Evolutionary conservation across 345 rosid species (phyloP), one percentile per base, ranked within the genome.

Genomic region (Populus tremula): DNA sequence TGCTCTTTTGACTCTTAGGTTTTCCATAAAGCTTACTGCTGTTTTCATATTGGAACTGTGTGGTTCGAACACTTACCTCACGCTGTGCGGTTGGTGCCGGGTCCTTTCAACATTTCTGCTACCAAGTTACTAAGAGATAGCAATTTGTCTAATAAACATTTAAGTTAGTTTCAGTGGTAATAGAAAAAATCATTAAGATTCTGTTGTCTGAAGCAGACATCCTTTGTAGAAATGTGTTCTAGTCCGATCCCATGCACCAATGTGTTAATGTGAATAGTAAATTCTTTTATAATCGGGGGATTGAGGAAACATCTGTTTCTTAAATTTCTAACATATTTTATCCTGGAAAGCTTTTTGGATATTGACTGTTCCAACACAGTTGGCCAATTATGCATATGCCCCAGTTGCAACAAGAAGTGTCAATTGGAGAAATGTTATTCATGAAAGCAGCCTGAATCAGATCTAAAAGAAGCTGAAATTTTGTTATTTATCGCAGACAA

Each of bases 401-500:
- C 5, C 16, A n/a, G 29, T 59, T 23, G 64, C 29, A 59, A 23
- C 29, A 59, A 59, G 29, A 59, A 59, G 4, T 7, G 64, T 59
- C 64, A 23, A 3, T 23, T 23, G 12, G 29, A 59, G 4, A 56
- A 12, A 47, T 47, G 53, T 47, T 14, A 47, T 14, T 47, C 6
- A 47, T 56, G 14, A 9, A 59, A 59, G 25, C 25, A 59, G 11
- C 64, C 6, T 59, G 64, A 10, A 59, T 10, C 64, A 59, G 64
- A 59, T 23, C 27, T 23, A 23, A 1, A 59, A 59, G 64, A 59
- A 4, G 11, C 20, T 69, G n/a, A 39, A 39, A 2, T n/a, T 11
- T 69, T 11, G 25, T 13, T 38, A 27, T 39, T 69, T 69, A 29
- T 27, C 50, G 56, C 75, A 77, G 80, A 65, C 69, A 69, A 35